phyloP scores from a whole-genome alignment of 176 grass and related monocot species.

The Alloteropsis semialata region DNA sequence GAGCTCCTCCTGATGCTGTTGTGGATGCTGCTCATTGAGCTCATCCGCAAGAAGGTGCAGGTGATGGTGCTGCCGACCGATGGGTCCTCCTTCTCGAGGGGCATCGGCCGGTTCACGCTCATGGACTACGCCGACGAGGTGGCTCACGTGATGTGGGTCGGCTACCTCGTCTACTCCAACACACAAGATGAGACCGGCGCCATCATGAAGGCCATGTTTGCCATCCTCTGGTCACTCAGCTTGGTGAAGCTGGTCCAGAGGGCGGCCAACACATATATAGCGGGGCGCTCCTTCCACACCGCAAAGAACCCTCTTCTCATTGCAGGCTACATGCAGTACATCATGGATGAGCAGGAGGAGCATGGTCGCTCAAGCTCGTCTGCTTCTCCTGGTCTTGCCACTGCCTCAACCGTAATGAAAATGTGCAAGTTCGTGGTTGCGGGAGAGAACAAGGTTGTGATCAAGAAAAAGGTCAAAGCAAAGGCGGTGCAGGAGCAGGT shows the following conservation, averaged over 20 bases:
- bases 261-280: not conserved
- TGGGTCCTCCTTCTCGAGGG: not conserved
- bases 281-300: not conserved
- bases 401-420: not conserved
- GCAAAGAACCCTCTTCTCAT: not conserved
- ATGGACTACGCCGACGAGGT: not conserved
- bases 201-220: not conserved
- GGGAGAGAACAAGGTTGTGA: slow-evolving; percentile 19
- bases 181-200: accelerated
- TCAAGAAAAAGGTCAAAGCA: not conserved
- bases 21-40: slow-evolving; percentile 34
- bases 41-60: slow-evolving; percentile 24
- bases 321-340: not conserved
- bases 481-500: not conserved
- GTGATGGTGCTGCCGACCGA: not conserved
- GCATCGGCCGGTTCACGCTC: not conserved
- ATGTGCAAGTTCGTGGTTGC: slow-evolving; percentile 12
- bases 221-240: not conserved
- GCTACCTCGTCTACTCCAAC: slow-evolving; percentile 18
- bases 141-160: not conserved
- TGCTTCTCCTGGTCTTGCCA: no score
- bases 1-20: not conserved
- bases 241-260: not conserved
- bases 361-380: not conserved
- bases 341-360: no score